These are phyloP conservation scores for Magnolia sinica DNA, from an alignment of 164 flowering plant genomes.

Conservation along the genomic window DNA sequence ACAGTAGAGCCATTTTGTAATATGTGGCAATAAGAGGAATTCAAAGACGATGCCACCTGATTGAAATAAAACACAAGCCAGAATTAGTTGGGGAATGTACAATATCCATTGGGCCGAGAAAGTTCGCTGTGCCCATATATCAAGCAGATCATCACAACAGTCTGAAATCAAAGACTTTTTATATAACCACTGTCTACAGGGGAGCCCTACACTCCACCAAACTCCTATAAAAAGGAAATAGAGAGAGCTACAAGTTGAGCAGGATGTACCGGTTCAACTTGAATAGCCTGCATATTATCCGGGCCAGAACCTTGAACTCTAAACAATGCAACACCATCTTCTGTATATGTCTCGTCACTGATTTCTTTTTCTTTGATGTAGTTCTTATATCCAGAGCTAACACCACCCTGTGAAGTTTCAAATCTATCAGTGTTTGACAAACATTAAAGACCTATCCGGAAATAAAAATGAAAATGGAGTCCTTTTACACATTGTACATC, in stretches of 20 bases:
- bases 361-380: constrained; percentile 58
- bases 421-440: constrained; percentile 6
- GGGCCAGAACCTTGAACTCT: constrained; percentile 98
- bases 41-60: constrained; percentile 90
- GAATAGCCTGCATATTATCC: constrained; percentile 99
- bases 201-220: no score
- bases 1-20: constrained; percentile 68
- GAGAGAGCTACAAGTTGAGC: no score
- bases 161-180: no score
- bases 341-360: constrained; percentile 80
- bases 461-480: neutral
- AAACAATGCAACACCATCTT: constrained; percentile 80
- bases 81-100: neutral
- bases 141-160: no score
- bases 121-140: neutral
- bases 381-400: constrained; percentile 81
- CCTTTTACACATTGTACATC: neutral
- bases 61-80: constrained; percentile 9
- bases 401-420: constrained; percentile 74
- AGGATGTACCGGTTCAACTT: constrained; percentile 74
- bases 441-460: neutral
- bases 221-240: no score
- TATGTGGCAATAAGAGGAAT: constrained; percentile 93
- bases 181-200: neutral
- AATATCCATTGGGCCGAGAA: neutral